Base-by-base conservation (phyloP, 306 rosid genomes). In the Mimosa bimucronata region DNA sequence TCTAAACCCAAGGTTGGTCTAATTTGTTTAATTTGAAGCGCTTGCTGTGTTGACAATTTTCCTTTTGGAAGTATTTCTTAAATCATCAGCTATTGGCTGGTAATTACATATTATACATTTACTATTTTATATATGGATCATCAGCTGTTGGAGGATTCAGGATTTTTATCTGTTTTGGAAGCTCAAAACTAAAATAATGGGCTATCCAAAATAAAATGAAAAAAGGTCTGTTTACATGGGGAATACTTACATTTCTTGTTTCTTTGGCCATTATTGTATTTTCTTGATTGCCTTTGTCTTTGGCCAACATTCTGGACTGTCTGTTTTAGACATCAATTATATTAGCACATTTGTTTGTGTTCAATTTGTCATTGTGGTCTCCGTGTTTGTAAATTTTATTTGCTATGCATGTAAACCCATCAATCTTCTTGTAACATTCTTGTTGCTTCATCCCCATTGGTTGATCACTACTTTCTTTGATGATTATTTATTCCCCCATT, bases 1-100 rank as follows among this genome's bases (percentile, higher is more conserved):
- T 81, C 78, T 92, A 57, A 95, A 92, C 79, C 98, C 98, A 37
- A 95, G 98, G 98, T 92, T 79, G 57, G 86, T 83, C 53, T 71
- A 48, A 71, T 67, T 79, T 75, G 18, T 37, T 76, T 66, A 42
- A 76, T 75, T 77, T 46, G 66, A 13, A 31, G 10, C 68, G 31
- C 61, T 80, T 80, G 73, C 71, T 76, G 73, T 72, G 74, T 21
- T 13, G 41, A 44, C 5, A 55, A 73, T 19, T 25, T 67, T 8
- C 3, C 4, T 83, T 16, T 57, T 16, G n/a, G 28, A 9, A 38
- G 7, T 44, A 37, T 67, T 7, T 60, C 66, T 57, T 23, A 46
- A 18, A 40, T 40, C 31, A 61, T 48, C 57, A 14, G 13, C 30
- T 76, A 46, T 23, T 64, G 19, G 66, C 71, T 74, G 70, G 73